phyloP scores from a whole-genome alignment of 148 eudicot species.

The Spergularia marina region DNA sequence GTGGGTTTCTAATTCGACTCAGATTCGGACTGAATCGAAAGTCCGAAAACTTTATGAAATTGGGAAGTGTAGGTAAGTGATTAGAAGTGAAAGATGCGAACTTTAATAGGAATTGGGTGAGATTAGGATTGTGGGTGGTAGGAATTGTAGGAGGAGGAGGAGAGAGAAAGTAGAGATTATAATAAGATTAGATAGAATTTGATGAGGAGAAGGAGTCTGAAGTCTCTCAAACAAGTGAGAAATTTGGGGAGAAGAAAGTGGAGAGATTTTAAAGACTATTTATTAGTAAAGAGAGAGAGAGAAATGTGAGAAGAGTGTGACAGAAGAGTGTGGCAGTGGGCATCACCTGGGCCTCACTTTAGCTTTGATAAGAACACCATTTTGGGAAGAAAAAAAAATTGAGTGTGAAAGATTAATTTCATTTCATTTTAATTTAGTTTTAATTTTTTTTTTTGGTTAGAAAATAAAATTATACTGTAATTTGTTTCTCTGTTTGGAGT shows the following conservation, averaged over 20 bases:
- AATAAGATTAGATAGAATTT: background rate
- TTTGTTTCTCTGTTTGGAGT: background rate
- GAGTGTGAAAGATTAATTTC: background rate
- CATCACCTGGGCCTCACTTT: constrained; percentile 40
- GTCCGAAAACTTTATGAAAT: background rate
- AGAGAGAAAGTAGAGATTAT: background rate
- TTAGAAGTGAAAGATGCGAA: background rate
- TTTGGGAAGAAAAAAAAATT: constrained; percentile 1
- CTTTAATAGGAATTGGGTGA: constrained; percentile 12
- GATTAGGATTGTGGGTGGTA: constrained; percentile 14
- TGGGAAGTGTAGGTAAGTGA: background rate
- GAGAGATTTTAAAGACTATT: constrained; percentile 35
- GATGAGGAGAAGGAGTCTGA: constrained; percentile 6
- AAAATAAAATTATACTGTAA: background rate
- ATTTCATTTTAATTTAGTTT: background rate
- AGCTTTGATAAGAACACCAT: constrained; percentile 32
- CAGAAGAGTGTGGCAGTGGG: constrained; percentile 44
- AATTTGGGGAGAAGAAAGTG: constrained; percentile 8
- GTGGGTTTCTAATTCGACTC: no score
- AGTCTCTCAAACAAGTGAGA: constrained; percentile 8
- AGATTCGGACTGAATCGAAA: background rate
- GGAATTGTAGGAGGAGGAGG: constrained; percentile 3
- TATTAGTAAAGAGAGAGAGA: constrained; percentile 4
- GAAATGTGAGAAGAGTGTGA: constrained; percentile 17
- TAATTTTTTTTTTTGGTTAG: background rate